A percentile compares a stretch with the other conserved stretches of the same genome.
Evolutionary conservation across 768 basidiomycete genomes (phyloP).

Genomic region (Calocera viscosa): DNA sequence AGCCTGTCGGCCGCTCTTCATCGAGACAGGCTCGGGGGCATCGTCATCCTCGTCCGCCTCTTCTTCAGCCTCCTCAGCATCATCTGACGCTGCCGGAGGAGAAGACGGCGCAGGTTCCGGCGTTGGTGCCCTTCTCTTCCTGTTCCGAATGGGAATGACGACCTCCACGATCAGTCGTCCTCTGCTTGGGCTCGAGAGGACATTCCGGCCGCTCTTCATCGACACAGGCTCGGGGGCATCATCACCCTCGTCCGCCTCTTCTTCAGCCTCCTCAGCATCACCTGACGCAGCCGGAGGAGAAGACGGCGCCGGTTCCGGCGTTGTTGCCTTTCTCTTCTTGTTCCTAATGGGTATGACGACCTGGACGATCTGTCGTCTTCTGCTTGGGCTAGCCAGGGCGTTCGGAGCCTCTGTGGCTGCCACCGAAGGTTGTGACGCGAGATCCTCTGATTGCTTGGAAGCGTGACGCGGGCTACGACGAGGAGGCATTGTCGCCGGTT

Average conservation of each 20-base stretch:
- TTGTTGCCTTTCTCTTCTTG: neutral
- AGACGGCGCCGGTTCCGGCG: neutral
- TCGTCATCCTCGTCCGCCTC: neutral
- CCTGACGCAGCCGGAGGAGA: neutral
- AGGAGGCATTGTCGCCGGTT: neutral
- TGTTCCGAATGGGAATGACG: neutral
- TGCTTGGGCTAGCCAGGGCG: neutral
- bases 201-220: conserved; percentile 6
- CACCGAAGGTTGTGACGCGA: neutral
- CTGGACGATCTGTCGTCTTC: neutral
- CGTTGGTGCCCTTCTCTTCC: neutral
- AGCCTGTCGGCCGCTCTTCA: neutral
- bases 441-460: neutral
- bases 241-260: neutral
- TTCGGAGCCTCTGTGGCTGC: neutral
- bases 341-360: neutral
- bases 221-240: neutral
- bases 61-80: neutral
- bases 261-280: neutral
- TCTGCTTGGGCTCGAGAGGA: neutral
- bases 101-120: neutral
- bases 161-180: neutral
- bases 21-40: neutral
- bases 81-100: neutral
- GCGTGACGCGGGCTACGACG: neutral